Evolutionary conservation across 2,329 filamentous ascomycete species (phyloP), one percentile per base, ranked within the genome.

Genomic region (Pseudopyrenochaeta lycopersici): DNA sequence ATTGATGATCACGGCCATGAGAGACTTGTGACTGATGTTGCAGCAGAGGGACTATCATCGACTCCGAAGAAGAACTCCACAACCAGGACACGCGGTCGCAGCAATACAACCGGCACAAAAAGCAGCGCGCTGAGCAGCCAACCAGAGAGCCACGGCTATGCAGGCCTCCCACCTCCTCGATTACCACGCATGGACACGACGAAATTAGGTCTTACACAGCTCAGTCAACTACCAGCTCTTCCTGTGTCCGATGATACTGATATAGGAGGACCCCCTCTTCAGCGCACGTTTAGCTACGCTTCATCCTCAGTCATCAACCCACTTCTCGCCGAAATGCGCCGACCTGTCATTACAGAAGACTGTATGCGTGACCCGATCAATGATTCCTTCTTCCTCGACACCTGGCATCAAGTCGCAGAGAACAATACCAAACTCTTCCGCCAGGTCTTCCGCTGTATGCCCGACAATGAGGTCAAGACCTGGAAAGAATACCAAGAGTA

Each of bases 381-480:
- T 52, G 84, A 91, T 48, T 80, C 84, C 1, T 99, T 99, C 76
- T 90, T 91, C 72, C 86, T 95, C 40, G 90, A 96, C 58, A 88
- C 91, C 1, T 99, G 96, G 96, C 88, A 89, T 61, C 84, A 87
- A 15, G 88, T 92, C 47, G 95, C 95, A 1, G 88, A 90, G 59
- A 98, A 98, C 80, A 99, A 99, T 74, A 99, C 95, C 2, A 94
- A 92, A 72, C 85, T 99, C 42, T 99, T 91, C 78, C 90, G 95
- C 29, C 87, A 90, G 56, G 94, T 99, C 7, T 99, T 99, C 80
- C 88, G 93, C 41, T 97, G 93, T 76, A 96, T 96, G 90, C 95
- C 95, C 1, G 95, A 99, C 73, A 97, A 88, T 46, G 92, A 97
- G 70, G 95, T 97, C 21, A 89, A 87, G 60, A 94, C 90, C 38